Evolutionary conservation across 345 rosid genomes (phyloP).

Genomic region (Populus tremula): DNA sequence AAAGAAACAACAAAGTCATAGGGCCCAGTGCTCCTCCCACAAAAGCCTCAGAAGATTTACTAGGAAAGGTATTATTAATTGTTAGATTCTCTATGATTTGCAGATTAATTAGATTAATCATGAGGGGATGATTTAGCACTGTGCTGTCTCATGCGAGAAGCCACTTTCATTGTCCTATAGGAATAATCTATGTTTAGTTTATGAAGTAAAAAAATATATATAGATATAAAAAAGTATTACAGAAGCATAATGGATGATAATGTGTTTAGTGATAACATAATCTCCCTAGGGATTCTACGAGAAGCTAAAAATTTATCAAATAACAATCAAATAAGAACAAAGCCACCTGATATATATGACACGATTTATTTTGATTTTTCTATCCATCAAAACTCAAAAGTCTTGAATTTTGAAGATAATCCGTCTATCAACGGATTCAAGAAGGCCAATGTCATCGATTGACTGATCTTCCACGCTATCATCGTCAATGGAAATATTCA

Average conservation of each 20-base stretch:
- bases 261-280: conserved; percentile 37
- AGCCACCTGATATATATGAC: background rate
- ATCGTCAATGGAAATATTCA: conserved; percentile 64
- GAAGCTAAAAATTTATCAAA: background rate
- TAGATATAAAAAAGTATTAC: background rate
- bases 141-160: background rate
- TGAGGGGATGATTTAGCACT: conserved; percentile 1
- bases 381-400: conserved; percentile 21
- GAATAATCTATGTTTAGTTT: background rate
- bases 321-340: background rate
- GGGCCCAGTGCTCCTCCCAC: conserved; percentile 8
- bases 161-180: background rate
- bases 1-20: background rate
- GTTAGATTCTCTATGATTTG: conserved; percentile 21
- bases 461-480: conserved; percentile 39
- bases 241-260: conserved; percentile 15
- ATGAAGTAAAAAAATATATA: background rate
- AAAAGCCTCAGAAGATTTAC: conserved; percentile 22
- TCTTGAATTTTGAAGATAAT: conserved; percentile 50
- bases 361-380: background rate
- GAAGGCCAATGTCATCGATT: conserved; percentile 60
- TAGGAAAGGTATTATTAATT: conserved; percentile 16
- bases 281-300: conserved; percentile 3
- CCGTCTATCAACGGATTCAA: conserved; percentile 65
- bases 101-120: conserved; percentile 10